These are phyloP conservation scores for Phytophthora pseudosyringae DNA, from an alignment of 352 stramenopile genomes.

Conservation along the genomic window DNA sequence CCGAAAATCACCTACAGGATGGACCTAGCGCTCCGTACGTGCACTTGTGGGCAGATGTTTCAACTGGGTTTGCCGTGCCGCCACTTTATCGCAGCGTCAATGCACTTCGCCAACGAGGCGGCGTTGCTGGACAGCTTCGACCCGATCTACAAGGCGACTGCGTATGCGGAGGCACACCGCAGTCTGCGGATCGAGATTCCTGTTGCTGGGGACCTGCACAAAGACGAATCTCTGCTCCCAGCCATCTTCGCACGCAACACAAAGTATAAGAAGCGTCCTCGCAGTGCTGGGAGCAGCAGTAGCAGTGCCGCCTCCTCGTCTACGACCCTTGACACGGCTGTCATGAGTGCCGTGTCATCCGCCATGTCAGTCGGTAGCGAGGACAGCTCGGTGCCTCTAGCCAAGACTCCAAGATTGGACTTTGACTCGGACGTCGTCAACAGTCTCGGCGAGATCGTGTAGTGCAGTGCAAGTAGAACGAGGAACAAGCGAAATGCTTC, in stretches of 20 bases:
- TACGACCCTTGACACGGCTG: not conserved
- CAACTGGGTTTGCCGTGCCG: conserved; percentile 81
- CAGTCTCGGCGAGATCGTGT: conserved; percentile 66
- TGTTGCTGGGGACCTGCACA: conserved; percentile 68
- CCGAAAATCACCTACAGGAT: conserved; percentile 78
- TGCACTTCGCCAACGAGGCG: conserved; percentile 65
- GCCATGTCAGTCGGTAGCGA: conserved; percentile 17
- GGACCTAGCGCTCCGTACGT: conserved; percentile 62
- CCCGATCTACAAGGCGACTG: conserved; percentile 70
- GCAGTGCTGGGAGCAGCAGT: conserved; percentile 27
- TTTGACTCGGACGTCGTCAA: conserved; percentile 70
- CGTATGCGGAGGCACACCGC: conserved; percentile 64
- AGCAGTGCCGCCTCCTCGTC: conserved; percentile 7
- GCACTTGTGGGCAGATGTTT: conserved; percentile 74
- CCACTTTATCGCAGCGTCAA: conserved; percentile 73
- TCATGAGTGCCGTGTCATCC: conserved; percentile 20
- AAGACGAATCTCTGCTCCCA: conserved; percentile 70
- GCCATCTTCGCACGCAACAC: conserved; percentile 48
- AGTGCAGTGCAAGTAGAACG: conserved; percentile 8
- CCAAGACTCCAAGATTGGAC: conserved; percentile 63
- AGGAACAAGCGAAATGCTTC: not conserved
- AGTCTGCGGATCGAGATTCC: conserved; percentile 83
- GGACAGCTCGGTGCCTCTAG: conserved; percentile 26
- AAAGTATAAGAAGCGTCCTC: conserved; percentile 72
- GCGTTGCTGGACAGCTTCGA: conserved; percentile 70